Conservation (phyloP, 208 protist species). For the Tritrichomonas foetus region DNA sequence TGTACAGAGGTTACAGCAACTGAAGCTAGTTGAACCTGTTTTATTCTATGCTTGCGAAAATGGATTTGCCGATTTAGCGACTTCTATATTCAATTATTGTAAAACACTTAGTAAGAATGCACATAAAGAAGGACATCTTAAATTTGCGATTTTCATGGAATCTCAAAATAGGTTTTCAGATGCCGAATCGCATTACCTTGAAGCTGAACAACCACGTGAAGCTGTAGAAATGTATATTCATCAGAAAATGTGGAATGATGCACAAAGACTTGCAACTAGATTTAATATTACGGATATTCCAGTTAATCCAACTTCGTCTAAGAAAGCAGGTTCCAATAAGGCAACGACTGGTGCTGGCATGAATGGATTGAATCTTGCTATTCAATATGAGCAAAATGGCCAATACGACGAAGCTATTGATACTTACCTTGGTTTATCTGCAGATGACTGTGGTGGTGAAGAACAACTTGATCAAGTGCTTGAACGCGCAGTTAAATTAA, state of each 20-base stretch:
- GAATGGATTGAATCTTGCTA: not conserved
- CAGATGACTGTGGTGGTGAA: not conserved
- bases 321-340: not conserved
- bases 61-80: not conserved
- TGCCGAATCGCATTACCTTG: not conserved
- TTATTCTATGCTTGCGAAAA: not conserved
- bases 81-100: not conserved
- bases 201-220: not conserved
- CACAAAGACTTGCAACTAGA: not conserved
- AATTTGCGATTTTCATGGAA: not conserved
- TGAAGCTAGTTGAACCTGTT: not conserved
- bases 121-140: not conserved
- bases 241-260: slow-evolving; percentile 19
- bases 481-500: not conserved
- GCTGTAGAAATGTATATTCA: slow-evolving; percentile 30
- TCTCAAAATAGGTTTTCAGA: not conserved
- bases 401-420: not conserved
- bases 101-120: not conserved
- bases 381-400: not conserved
- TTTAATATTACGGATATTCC: not conserved
- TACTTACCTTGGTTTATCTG: not conserved
- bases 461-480: not conserved
- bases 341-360: not conserved
- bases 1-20: not conserved
- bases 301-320: not conserved